A percentile compares a stretch with the other conserved stretches of the same genome.
Evolutionary conservation across 805 yeast species (phyloP).

Genomic region (Pichia pseudocactophila): DNA sequence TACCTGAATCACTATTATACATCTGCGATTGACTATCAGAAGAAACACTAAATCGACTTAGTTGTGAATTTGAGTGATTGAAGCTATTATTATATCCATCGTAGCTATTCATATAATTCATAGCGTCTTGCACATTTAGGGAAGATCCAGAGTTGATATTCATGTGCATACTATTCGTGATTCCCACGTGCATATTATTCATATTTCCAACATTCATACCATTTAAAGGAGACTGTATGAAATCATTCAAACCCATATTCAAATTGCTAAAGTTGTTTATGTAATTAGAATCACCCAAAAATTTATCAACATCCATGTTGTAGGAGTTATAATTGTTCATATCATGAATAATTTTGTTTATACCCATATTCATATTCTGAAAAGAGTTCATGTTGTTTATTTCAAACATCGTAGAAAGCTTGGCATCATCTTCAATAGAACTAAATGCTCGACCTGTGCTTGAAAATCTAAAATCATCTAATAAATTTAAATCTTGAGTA

Average conservation of each 20-base stretch:
- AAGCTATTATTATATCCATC: too few relatives aligned
- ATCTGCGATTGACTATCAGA: too few relatives aligned
- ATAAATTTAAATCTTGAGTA: not conserved
- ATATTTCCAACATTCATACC: not conserved
- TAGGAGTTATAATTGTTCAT: not conserved
- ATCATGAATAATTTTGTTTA: not conserved
- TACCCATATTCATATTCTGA: not conserved
- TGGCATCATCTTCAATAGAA: not conserved
- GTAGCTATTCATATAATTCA: too few relatives aligned
- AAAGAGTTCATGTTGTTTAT: not conserved
- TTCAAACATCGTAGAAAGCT: not conserved
- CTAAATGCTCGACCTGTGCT: not conserved
- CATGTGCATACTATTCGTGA: not conserved
- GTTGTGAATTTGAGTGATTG: too few relatives aligned
- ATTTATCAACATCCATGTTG: not conserved
- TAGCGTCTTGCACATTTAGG: too few relatives aligned
- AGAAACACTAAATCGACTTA: too few relatives aligned
- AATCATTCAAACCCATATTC: not conserved
- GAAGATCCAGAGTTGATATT: too few relatives aligned
- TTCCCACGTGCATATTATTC: not conserved
- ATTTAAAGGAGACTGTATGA: not conserved
- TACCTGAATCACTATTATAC: too few relatives aligned
- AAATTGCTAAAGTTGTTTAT: conserved; percentile 1
- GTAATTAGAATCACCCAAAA: not conserved
- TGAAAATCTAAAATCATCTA: not conserved